These are phyloP conservation scores for Heterobasidion occidentale DNA, from an alignment of 1,284 basidiomycete species.

Conservation along the genomic window DNA sequence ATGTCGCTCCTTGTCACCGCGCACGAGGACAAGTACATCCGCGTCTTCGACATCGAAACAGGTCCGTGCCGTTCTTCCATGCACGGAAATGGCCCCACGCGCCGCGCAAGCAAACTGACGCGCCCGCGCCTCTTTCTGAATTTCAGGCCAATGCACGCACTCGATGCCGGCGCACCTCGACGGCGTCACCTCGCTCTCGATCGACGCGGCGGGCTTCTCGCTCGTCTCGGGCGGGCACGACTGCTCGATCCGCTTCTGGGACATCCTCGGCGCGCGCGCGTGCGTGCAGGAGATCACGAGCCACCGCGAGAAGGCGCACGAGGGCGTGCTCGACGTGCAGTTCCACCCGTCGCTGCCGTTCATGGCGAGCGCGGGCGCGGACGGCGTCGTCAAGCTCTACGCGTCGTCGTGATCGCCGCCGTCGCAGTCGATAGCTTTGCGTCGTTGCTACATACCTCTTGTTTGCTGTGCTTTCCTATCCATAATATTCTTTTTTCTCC, in stretches of 20 bases:
- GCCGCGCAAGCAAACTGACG: too few relatives aligned
- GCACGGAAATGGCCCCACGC: too few relatives aligned
- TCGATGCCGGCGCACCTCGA: slow-evolving; percentile 90
- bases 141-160: slow-evolving; percentile 72
- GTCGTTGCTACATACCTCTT: neutral
- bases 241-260: slow-evolving; percentile 94
- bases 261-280: slow-evolving; percentile 70
- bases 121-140: neutral
- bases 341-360: slow-evolving; percentile 82
- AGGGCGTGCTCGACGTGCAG: slow-evolving; percentile 85
- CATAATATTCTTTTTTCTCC: too few relatives aligned
- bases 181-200: slow-evolving; percentile 84
- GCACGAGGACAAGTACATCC: slow-evolving; percentile 91
- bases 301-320: slow-evolving; percentile 82
- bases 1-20: slow-evolving; percentile 84
- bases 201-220: slow-evolving; percentile 81
- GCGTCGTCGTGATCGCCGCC: slow-evolving; percentile 52
- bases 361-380: slow-evolving; percentile 89
- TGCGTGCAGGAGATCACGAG: slow-evolving; percentile 89
- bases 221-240: slow-evolving; percentile 91
- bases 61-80: slow-evolving; percentile 37
- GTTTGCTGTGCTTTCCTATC: too few relatives aligned
- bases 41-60: slow-evolving; percentile 80
- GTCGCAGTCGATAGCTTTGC: neutral
- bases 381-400: slow-evolving; percentile 91